A percentile compares a stretch with the other conserved stretches of the same genome.
Evolutionary conservation across 208 protist species (phyloP).

Genomic region (Acanthamoeba lenticulata): DNA sequence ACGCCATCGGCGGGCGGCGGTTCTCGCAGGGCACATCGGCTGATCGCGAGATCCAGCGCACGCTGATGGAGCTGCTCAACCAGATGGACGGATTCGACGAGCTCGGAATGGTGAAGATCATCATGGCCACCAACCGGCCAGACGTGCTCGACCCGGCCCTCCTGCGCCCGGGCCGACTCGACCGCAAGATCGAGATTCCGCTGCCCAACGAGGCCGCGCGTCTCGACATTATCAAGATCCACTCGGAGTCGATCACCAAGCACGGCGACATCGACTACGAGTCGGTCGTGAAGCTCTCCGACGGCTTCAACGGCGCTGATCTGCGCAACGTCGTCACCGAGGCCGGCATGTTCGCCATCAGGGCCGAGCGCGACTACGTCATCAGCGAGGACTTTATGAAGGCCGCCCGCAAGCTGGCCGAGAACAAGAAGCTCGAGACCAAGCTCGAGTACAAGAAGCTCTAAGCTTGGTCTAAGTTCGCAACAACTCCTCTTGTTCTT

Average conservation of each 20-base stretch:
- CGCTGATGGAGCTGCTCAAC: slow-evolving; percentile 99
- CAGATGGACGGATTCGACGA: slow-evolving; percentile 99
- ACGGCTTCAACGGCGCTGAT: slow-evolving; percentile 99
- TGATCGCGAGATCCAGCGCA: slow-evolving; percentile 99
- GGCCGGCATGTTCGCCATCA: slow-evolving; percentile 98
- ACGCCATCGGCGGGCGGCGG: slow-evolving; percentile 98
- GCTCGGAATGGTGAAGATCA: slow-evolving; percentile 99
- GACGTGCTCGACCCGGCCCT: slow-evolving; percentile 97
- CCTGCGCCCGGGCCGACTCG: slow-evolving; percentile 94
- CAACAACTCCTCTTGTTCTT: background rate
- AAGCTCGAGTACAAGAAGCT: slow-evolving; percentile 92
- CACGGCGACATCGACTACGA: slow-evolving; percentile 99
- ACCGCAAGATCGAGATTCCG: slow-evolving; percentile 95
- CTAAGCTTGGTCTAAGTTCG: slow-evolving; percentile 73
- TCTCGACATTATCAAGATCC: slow-evolving; percentile 98
- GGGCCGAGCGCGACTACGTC: slow-evolving; percentile 96
- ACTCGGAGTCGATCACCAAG: slow-evolving; percentile 96
- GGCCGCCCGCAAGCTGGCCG: slow-evolving; percentile 97
- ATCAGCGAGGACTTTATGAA: slow-evolving; percentile 99
- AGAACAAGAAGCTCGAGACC: slow-evolving; percentile 98
- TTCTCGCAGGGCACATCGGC: slow-evolving; percentile 98
- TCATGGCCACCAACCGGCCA: slow-evolving; percentile 99
- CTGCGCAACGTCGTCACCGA: slow-evolving; percentile 98
- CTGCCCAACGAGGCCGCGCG: slow-evolving; percentile 98
- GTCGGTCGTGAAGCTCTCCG: slow-evolving; percentile 97